Conservation (phyloP, 1,139 yeast genomes). For the Geotrichum fermentans region DNA sequence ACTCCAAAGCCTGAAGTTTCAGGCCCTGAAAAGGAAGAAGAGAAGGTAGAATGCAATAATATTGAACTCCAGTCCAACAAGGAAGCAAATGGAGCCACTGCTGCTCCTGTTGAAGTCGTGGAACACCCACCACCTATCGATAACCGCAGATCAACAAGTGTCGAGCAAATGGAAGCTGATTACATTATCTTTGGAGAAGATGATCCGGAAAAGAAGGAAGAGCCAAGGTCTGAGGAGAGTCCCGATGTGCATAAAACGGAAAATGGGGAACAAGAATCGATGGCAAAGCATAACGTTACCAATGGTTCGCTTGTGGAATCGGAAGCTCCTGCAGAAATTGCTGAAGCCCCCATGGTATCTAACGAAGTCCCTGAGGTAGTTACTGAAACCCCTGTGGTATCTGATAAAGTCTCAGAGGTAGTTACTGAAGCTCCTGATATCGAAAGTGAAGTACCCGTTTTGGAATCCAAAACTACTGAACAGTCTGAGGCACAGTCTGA, state of each 20-base stretch:
- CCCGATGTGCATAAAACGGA: neutral
- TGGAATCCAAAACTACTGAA: neutral
- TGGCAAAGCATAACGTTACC: too few species aligned
- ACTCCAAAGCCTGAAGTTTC: neutral
- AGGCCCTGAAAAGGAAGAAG: neutral
- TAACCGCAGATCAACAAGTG: slow-evolving; percentile 23
- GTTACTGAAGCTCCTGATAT: neutral
- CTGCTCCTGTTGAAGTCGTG: neutral
- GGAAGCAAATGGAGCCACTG: neutral
- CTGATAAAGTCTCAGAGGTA: neutral
- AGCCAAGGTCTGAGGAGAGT: neutral
- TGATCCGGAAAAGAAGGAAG: slow-evolving; percentile 6
- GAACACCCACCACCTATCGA: neutral
- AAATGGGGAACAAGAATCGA: neutral
- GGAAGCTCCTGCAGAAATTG: neutral
- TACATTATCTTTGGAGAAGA: slow-evolving; percentile 18
- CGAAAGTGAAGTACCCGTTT: neutral
- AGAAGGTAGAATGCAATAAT: neutral
- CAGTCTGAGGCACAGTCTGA: neutral
- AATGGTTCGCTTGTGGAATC: neutral
- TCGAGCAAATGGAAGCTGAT: slow-evolving; percentile 23
- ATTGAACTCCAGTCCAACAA: neutral
- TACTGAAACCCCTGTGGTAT: neutral
- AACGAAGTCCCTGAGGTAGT: neutral
- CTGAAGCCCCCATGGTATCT: neutral